These are phyloP conservation scores for Saccharomycopsis hybrid DNA, from an alignment of 1,139 yeast species.

Conservation along the genomic window DNA sequence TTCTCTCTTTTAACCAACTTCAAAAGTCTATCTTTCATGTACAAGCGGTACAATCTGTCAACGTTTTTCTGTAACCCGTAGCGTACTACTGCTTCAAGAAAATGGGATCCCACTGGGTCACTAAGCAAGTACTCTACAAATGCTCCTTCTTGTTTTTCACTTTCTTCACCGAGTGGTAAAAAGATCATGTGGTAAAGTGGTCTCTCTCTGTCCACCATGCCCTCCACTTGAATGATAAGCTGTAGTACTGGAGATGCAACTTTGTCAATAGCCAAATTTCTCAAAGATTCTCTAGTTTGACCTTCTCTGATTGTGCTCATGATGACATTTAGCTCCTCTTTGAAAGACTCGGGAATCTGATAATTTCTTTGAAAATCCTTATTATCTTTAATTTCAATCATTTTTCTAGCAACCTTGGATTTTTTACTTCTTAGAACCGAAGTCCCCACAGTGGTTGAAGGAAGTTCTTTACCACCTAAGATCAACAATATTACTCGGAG, in stretches of 20 bases:
- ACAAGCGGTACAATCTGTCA: conserved; percentile 60
- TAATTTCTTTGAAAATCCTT: conserved; percentile 55
- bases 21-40: conserved; percentile 67
- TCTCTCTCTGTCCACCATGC: conserved; percentile 65
- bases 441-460: conserved; percentile 67
- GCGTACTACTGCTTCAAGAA: conserved; percentile 65
- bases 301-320: conserved; percentile 33
- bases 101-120: conserved; percentile 89
- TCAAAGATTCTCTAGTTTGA: conserved; percentile 43
- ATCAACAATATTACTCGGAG: conserved; percentile 66
- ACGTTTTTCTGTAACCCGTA: conserved; percentile 63
- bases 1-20: conserved; percentile 73
- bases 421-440: conserved; percentile 79
- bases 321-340: conserved; percentile 46
- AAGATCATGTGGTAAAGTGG: conserved; percentile 54
- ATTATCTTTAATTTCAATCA: conserved; percentile 81
- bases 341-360: conserved; percentile 70
- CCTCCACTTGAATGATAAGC: conserved; percentile 74
- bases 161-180: conserved; percentile 35
- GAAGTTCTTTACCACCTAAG: conserved; percentile 70
- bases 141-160: conserved; percentile 63
- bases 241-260: conserved; percentile 87
- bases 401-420: conserved; percentile 85
- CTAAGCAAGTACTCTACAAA: conserved; percentile 79
- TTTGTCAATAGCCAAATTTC: conserved; percentile 73